phyloP scores from a whole-genome alignment of 257 asterid species.

The Anisodus acutangulus region DNA sequence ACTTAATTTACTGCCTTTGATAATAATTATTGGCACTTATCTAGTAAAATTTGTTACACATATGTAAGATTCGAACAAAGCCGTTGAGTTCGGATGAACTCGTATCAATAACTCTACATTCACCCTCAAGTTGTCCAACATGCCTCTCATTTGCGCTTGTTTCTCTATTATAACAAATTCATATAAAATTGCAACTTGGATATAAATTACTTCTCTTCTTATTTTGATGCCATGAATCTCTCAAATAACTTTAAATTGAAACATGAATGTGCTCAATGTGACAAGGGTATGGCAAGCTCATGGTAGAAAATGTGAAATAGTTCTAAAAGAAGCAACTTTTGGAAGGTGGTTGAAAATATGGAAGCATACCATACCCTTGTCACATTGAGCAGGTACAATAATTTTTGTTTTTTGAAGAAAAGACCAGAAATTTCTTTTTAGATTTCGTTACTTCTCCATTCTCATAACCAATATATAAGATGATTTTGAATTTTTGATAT shows the following conservation, averaged over 20 bases:
- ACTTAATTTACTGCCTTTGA: too few species aligned
- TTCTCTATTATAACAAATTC: not conserved
- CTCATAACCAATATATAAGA: not conserved
- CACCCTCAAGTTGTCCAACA: slow-evolving; percentile 28
- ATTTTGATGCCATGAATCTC: not conserved
- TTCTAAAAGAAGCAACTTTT: not conserved
- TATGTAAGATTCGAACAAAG: too few species aligned
- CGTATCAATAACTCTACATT: not conserved
- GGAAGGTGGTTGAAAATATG: not conserved
- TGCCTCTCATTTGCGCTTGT: not conserved
- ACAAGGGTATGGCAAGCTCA: slow-evolving; percentile 15
- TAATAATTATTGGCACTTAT: too few species aligned
- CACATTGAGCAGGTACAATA: not conserved
- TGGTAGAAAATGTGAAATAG: not conserved
- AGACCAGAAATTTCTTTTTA: not conserved
- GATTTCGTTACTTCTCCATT: not conserved
- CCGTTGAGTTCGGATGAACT: not conserved
- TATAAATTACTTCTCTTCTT: not conserved
- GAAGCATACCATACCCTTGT: not conserved
- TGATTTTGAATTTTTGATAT: not conserved
- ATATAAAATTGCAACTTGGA: not conserved
- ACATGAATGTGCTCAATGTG: slow-evolving; percentile 23
- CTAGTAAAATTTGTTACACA: too few species aligned
- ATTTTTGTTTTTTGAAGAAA: not conserved
- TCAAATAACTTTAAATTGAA: not conserved